These are phyloP conservation scores for Monilinia fructicola DNA, from an alignment of 2,329 filamentous ascomycete species.

Conservation along the genomic window DNA sequence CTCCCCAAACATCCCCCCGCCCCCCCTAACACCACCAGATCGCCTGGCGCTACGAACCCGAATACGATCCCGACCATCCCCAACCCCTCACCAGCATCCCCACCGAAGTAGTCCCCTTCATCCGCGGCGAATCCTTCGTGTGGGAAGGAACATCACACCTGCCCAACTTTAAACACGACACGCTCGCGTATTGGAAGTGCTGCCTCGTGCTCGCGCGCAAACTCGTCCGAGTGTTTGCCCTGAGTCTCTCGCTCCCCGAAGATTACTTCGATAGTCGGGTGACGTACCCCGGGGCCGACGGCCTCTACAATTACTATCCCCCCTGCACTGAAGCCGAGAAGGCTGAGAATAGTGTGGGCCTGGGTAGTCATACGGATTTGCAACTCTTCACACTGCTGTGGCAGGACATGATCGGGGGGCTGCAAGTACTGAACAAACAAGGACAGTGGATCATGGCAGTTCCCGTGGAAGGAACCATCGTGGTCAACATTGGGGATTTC, in stretches of 20 bases:
- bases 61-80: constrained; percentile 49
- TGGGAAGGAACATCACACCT: constrained; percentile 53
- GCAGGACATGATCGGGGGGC: constrained; percentile 47
- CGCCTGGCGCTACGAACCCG: constrained; percentile 52
- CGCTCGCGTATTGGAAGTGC: constrained; percentile 49
- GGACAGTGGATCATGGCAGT: constrained; percentile 48
- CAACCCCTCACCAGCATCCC: constrained; percentile 46
- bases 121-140: constrained; percentile 52
- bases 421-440: constrained; percentile 47
- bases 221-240: constrained; percentile 53
- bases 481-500: constrained; percentile 55
- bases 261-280: constrained; percentile 55
- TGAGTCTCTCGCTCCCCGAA: constrained; percentile 55
- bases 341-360: constrained; percentile 42
- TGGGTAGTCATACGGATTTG: constrained; percentile 51
- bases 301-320: constrained; percentile 49
- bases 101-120: constrained; percentile 44
- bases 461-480: constrained; percentile 49
- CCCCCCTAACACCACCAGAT: constrained; percentile 34
- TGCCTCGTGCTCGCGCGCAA: constrained; percentile 52
- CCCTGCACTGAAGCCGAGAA: constrained; percentile 41
- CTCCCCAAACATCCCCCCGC: too few species aligned
- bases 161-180: constrained; percentile 49
- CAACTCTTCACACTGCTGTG: constrained; percentile 52
- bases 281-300: constrained; percentile 50